Evolutionary conservation across 495 filamentous ascomycete genomes (phyloP).

Genomic region (Darksidea phi): DNA sequence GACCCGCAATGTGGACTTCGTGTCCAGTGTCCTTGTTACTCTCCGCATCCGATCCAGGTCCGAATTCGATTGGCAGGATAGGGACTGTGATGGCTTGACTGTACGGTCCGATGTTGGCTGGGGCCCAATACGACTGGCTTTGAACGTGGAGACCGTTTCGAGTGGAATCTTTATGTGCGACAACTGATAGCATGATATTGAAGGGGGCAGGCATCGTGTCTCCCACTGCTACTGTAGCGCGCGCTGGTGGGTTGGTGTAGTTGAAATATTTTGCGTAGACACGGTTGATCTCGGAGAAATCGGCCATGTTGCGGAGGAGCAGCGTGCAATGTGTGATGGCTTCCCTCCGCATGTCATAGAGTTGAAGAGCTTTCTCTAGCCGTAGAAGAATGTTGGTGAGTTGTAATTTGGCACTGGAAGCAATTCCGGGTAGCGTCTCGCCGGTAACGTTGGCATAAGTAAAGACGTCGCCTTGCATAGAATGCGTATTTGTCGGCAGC

Average conservation of each 20-base stretch:
- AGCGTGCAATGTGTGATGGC: conserved; percentile 74
- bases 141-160: conserved; percentile 79
- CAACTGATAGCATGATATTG: conserved; percentile 61
- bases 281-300: conserved; percentile 71
- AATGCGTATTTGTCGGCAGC: background rate
- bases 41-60: conserved; percentile 30
- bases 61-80: conserved; percentile 24
- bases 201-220: conserved; percentile 55
- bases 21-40: conserved; percentile 1
- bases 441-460: conserved; percentile 32
- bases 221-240: conserved; percentile 80
- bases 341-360: conserved; percentile 42
- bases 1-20: conserved; percentile 71
- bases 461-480: conserved; percentile 12
- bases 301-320: conserved; percentile 72
- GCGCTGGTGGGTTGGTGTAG: conserved; percentile 76
- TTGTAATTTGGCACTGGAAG: conserved; percentile 32
- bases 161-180: conserved; percentile 44
- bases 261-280: conserved; percentile 69
- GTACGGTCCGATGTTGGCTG: conserved; percentile 96
- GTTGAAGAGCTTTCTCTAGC: conserved; percentile 18
- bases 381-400: conserved; percentile 39
- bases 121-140: conserved; percentile 93
- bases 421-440: conserved; percentile 3
- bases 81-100: conserved; percentile 78